Evolutionary conservation across 495 filamentous ascomycete genomes (phyloP).

Genomic region (Umbilicaria muhlenbergii): DNA sequence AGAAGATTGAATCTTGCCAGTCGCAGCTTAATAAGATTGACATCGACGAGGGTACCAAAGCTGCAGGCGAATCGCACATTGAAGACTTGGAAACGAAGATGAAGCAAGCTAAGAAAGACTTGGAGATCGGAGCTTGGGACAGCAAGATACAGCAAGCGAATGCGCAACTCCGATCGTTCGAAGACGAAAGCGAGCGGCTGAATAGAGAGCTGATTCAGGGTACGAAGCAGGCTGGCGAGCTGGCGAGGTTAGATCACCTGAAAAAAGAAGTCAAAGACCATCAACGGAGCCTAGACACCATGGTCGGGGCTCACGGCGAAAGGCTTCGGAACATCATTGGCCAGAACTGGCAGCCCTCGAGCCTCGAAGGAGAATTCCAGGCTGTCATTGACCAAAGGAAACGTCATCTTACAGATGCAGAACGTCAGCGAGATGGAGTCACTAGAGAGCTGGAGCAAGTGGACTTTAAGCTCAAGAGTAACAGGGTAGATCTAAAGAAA

Average conservation of each 20-base stretch:
- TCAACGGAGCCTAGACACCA: conserved; percentile 54
- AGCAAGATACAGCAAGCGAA: conserved; percentile 46
- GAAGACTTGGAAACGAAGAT: conserved; percentile 52
- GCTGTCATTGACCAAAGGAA: conserved; percentile 38
- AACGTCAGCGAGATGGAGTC: conserved; percentile 50
- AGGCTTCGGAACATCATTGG: conserved; percentile 49
- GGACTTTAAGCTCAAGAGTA: conserved; percentile 57
- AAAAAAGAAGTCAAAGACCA: conserved; percentile 61
- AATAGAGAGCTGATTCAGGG: conserved; percentile 64
- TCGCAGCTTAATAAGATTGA: conserved; percentile 50
- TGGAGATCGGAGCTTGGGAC: conserved; percentile 49
- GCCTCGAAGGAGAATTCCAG: conserved; percentile 59
- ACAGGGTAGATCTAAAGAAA: conserved; percentile 41
- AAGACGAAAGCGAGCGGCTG: conserved; percentile 50
- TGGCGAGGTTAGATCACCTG: conserved; percentile 63
- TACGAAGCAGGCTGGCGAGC: conserved; percentile 58
- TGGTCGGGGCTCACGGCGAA: conserved; percentile 57
- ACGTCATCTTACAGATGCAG: conserved; percentile 38
- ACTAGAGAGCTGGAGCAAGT: conserved; percentile 61
- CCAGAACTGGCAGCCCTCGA: conserved; percentile 47
- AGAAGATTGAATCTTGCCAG: conserved; percentile 44
- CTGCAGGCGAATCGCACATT: conserved; percentile 53
- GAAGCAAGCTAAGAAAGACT: conserved; percentile 41
- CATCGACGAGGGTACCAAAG: conserved; percentile 70
- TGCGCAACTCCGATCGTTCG: conserved; percentile 43